Base-by-base conservation (phyloP, 1,139 yeast species). In the Sugiyamaella paludigena region DNA sequence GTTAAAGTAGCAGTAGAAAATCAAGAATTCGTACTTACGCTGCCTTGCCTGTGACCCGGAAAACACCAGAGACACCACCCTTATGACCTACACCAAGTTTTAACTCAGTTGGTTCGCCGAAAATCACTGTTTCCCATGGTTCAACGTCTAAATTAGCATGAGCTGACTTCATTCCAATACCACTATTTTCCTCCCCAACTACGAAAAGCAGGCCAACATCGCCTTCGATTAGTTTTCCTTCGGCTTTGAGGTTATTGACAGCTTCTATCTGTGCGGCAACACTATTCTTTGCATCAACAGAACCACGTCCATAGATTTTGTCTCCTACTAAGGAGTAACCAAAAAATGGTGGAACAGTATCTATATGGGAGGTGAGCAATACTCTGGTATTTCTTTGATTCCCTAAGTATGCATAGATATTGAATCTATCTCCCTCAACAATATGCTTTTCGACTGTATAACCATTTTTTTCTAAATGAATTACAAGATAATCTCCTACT, bases 61-160 rank as follows among this genome's bases (percentile, higher is more conserved):
- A 58, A 13, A 29, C 71, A 24, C 42, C 47, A n/a, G 42, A 36
- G n/a, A 57, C 72, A 71, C 53, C 70, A 62, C 59, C 91, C 84
- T 84, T 84, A 60, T 84, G 91, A 8, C 89, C 89, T 7, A 78
- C 78, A 2, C 86, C 87, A 24, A 84, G 71, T 58, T 80, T 81
- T 61, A 77, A 70, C 56, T 83, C 88, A 0, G 91, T 83, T 16
- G 91, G 89, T 61, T 84, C 91, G 10, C 89, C 89, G 64, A 83
- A 83, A 40, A 84, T 75, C 19, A 78, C 88, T 4, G 76, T 59
- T 7, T 78, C 79, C 87, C 87, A 84, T 2, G 57, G 40, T 7
- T 65, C 61, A 10, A 75, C 76, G 29, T 73, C 74, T 41, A 80
- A 60, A 15, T 64, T 33, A 1, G 61, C 61, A 37, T 65, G 58